Evolutionary conservation across 169 alveolate species (phyloP).

Genomic region (Amoebophrya sp.): DNA sequence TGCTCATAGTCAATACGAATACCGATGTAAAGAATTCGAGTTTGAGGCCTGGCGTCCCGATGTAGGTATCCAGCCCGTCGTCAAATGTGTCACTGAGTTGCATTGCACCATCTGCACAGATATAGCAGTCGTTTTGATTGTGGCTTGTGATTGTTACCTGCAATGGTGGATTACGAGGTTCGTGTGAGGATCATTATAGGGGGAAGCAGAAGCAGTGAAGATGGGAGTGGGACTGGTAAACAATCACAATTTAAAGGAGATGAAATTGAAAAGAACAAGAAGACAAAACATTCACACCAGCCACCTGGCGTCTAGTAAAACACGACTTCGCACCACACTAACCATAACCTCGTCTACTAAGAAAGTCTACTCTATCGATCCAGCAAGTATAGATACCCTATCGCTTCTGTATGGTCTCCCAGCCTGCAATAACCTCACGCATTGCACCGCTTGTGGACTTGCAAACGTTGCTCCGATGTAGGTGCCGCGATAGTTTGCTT

Average conservation of each 20-base stretch:
- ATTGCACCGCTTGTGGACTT: not conserved
- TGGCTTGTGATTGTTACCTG: not conserved
- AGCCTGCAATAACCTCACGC: not conserved
- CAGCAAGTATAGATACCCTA: not conserved
- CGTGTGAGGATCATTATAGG: too few species aligned
- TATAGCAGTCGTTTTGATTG: not conserved
- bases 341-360: too few species aligned
- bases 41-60: not conserved
- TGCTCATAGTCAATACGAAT: too few species aligned
- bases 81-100: not conserved
- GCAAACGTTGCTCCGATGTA: not conserved
- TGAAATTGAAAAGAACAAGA: too few species aligned
- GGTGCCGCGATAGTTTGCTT: not conserved
- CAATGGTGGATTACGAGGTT: too few species aligned
- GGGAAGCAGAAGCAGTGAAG: too few species aligned
- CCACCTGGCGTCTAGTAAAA: too few species aligned
- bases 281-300: too few species aligned
- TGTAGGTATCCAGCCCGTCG: not conserved
- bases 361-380: too few species aligned
- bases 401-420: not conserved
- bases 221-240: too few species aligned
- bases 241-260: too few species aligned
- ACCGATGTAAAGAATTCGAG: not conserved
- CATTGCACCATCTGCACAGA: not conserved
- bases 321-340: too few species aligned